phyloP scores from a whole-genome alignment of 805 yeast species.

The Candida ortonii region DNA sequence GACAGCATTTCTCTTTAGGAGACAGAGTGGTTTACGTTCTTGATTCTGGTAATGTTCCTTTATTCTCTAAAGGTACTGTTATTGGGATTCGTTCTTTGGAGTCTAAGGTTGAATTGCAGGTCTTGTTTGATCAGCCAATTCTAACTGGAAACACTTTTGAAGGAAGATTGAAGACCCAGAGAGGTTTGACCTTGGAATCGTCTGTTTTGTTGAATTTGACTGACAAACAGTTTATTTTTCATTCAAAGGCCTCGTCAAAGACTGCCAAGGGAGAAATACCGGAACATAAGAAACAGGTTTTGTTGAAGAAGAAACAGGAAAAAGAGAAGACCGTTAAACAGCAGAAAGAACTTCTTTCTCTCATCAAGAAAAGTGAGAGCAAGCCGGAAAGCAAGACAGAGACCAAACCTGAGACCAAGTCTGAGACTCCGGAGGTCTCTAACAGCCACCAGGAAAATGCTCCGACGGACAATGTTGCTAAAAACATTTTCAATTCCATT shows the following conservation, averaged over 20 bases:
- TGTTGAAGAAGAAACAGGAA: slow-evolving; percentile 25
- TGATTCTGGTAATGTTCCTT: slow-evolving; percentile 85
- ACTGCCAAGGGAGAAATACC: slow-evolving; percentile 28
- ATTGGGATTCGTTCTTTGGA: slow-evolving; percentile 60
- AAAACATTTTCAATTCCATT: slow-evolving; percentile 30
- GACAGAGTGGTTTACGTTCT: slow-evolving; percentile 85
- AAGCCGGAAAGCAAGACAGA: slow-evolving; percentile 11
- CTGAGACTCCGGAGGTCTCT: not conserved
- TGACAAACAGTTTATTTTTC: slow-evolving; percentile 70
- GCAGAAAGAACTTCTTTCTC: slow-evolving; percentile 42
- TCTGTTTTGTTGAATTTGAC: slow-evolving; percentile 77
- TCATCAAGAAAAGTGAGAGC: slow-evolving; percentile 38
- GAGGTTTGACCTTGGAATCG: slow-evolving; percentile 84
- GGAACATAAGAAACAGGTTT: slow-evolving; percentile 19
- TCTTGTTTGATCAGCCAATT: slow-evolving; percentile 79
- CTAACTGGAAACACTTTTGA: slow-evolving; percentile 80
- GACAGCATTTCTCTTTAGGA: slow-evolving; percentile 79
- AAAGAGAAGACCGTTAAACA: slow-evolving; percentile 30
- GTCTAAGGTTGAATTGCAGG: slow-evolving; percentile 62
- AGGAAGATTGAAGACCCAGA: slow-evolving; percentile 70
- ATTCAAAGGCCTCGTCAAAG: slow-evolving; percentile 59
- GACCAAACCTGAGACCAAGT: slow-evolving; percentile 1
- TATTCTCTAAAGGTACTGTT: slow-evolving; percentile 87
- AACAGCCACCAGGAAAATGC: slow-evolving; percentile 4
- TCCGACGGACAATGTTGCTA: slow-evolving; percentile 18